A percentile compares a stretch with the other conserved stretches of the same genome.
Conservation (phyloP, 768 basidiomycete genomes). For the Rhodotorula graminis region DNA sequence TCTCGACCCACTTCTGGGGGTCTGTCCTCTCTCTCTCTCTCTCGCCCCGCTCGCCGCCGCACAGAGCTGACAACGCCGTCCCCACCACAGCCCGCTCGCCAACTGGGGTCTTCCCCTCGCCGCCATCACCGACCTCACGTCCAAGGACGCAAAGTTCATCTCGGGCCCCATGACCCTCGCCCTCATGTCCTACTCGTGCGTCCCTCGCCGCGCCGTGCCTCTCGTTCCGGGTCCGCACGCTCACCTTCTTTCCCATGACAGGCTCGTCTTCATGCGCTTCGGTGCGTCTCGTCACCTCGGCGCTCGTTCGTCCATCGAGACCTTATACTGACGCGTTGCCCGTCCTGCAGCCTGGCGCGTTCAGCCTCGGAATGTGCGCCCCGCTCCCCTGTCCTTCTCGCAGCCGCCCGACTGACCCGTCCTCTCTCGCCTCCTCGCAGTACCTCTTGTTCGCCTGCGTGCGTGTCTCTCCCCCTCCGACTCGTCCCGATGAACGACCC, state of each 20-base stretch:
- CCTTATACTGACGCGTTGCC: too few relatives aligned
- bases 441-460: conserved; percentile 85
- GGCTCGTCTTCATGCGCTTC: conserved; percentile 88
- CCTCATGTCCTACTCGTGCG: conserved; percentile 79
- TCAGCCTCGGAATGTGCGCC: conserved; percentile 76
- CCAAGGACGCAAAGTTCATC: conserved; percentile 91
- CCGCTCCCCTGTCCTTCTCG: conserved; percentile 22
- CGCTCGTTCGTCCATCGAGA: too few relatives aligned
- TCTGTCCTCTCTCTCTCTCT: conserved; percentile 43
- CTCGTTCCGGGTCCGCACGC: not conserved
- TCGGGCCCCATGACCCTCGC: conserved; percentile 96
- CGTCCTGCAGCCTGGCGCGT: conserved; percentile 74
- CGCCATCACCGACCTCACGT: conserved; percentile 74
- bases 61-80: conserved; percentile 2
- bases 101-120: conserved; percentile 98
- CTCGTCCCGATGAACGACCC: not conserved
- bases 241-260: conserved; percentile 37
- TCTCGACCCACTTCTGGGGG: conserved; percentile 55
- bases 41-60: conserved; percentile 45
- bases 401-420: conserved; percentile 53
- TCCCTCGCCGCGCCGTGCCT: not conserved
- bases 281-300: conserved; percentile 52
- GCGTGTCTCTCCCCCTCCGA: not conserved
- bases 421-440: conserved; percentile 57
- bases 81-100: conserved; percentile 52